Base-by-base conservation (phyloP, 2,329 filamentous ascomycete genomes). In the Pleomassaria siparia region DNA sequence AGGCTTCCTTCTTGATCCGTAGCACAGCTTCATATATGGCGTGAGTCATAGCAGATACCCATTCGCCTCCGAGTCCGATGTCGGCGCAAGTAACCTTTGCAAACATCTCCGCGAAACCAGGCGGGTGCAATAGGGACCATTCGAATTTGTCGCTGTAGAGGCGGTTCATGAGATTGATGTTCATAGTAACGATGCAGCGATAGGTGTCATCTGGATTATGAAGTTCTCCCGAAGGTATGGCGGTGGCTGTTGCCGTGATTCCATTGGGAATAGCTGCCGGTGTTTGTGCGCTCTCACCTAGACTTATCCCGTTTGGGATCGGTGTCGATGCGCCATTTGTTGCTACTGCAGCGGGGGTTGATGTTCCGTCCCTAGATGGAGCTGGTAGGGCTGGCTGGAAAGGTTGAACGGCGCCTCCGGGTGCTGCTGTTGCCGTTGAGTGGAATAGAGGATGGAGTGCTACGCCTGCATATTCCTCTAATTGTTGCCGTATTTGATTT, bases 111-210 rank as follows among this genome's bases (percentile, higher is more conserved):
- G 94, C 90, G 33, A 92, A 91, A 18, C 92, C 92, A 1, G 91
- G 88, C 2, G 91, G 91, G 63, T 97, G 91, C 15, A 96, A 78
- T 16, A 99, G 77, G 4, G 92, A 97, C 92, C 92, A 97, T 69
- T 97, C 92, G 55, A 99, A 97, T 65, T 91, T 96, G 77, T 99
- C 94, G 3, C 89, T 95, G 71, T 96, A 97, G 11, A 97, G 81
- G 59, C 88, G 86, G 46, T 95, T 95, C 44, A 91, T 86, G 18
- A 97, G 80, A 64, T 96, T 96, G 63, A 99, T 88, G 66, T 88
- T 96, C 36, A 99, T 77, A 36, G 84, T 89, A 58, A 99, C 86
- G 60, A 97, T 87, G 68, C 94, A 97, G 40, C 94, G 85, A 72
- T 97, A 96, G 2, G 89, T 91, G 70, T 97, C 92, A 66, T 96